A percentile compares a stretch with the other conserved stretches of the same genome.
phyloP scores from a whole-genome alignment of 768 basidiomycete genomes.

The Tricholoma sp. region DNA sequence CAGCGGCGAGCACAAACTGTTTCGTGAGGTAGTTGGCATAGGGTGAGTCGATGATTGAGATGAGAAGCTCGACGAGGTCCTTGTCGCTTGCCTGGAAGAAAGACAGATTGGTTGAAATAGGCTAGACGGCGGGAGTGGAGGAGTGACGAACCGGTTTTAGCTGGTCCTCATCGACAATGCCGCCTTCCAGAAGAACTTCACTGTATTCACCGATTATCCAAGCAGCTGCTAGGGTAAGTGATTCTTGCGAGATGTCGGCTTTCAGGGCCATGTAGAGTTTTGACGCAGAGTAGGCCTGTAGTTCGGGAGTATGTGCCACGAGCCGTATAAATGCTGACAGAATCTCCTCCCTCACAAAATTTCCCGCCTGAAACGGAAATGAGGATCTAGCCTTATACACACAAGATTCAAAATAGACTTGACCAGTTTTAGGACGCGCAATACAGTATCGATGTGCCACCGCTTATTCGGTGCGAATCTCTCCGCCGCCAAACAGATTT shows the following conservation, averaged over 20 bases:
- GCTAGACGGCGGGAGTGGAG: background rate
- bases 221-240: slow-evolving; percentile 85
- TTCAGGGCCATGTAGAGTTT: slow-evolving; percentile 85
- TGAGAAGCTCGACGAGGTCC: slow-evolving; percentile 80
- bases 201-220: slow-evolving; percentile 98
- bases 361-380: slow-evolving; percentile 68
- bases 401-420: slow-evolving; percentile 20
- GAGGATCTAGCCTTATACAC: background rate
- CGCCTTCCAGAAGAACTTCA: slow-evolving; percentile 83
- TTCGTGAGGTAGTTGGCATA: slow-evolving; percentile 89
- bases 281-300: slow-evolving; percentile 93
- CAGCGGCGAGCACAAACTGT: slow-evolving; percentile 85
- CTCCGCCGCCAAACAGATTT: slow-evolving; percentile 93
- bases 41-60: slow-evolving; percentile 87
- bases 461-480: slow-evolving; percentile 95
- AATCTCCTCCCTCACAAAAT: slow-evolving; percentile 96
- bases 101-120: slow-evolving; percentile 1
- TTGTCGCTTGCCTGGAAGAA: slow-evolving; percentile 62
- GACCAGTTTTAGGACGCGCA: slow-evolving; percentile 88
- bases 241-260: slow-evolving; percentile 93
- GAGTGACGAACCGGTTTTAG: slow-evolving; percentile 49
- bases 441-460: slow-evolving; percentile 98
- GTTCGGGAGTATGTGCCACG: slow-evolving; percentile 93
- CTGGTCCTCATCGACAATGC: slow-evolving; percentile 70
- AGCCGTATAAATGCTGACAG: slow-evolving; percentile 92